phyloP scores from a whole-genome alignment of 371 early-diverging fungal genomes.

The Lichtheimia corymbifera region DNA sequence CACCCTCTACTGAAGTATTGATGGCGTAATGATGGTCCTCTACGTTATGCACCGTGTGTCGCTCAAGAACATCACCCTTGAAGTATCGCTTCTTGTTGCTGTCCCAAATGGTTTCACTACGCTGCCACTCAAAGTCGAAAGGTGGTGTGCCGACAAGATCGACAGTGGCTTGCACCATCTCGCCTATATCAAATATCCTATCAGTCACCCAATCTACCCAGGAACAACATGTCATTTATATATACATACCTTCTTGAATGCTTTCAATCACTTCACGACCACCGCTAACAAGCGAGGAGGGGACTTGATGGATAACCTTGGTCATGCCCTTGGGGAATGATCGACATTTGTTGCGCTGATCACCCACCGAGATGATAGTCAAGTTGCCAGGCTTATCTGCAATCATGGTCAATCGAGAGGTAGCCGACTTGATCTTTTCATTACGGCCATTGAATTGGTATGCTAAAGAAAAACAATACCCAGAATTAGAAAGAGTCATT shows the following conservation, averaged over 20 bases:
- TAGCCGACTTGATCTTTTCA: conserved; percentile 31
- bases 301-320: conserved; percentile 45
- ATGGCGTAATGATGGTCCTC: conserved; percentile 41
- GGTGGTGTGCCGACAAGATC: conserved; percentile 54
- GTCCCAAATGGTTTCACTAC: conserved; percentile 49
- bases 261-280: conserved; percentile 51
- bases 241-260: conserved; percentile 45
- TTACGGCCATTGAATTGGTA: conserved; percentile 43
- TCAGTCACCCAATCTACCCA: neutral
- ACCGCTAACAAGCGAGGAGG: conserved; percentile 49
- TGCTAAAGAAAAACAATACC: conserved; percentile 16
- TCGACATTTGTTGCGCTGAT: conserved; percentile 53
- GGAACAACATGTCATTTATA: neutral
- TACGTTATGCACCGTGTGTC: conserved; percentile 43
- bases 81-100: conserved; percentile 32
- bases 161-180: conserved; percentile 51
- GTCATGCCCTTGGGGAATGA: conserved; percentile 43
- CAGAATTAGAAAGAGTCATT: neutral
- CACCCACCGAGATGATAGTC: conserved; percentile 53
- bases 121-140: conserved; percentile 56
- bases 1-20: conserved; percentile 51
- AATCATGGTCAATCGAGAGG: conserved; percentile 35
- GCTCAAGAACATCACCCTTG: conserved; percentile 50
- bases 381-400: conserved; percentile 59
- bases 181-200: conserved; percentile 24